These are phyloP conservation scores for Herpetospermum pedunculosum DNA, from an alignment of 306 rosid genomes.

Conservation along the genomic window DNA sequence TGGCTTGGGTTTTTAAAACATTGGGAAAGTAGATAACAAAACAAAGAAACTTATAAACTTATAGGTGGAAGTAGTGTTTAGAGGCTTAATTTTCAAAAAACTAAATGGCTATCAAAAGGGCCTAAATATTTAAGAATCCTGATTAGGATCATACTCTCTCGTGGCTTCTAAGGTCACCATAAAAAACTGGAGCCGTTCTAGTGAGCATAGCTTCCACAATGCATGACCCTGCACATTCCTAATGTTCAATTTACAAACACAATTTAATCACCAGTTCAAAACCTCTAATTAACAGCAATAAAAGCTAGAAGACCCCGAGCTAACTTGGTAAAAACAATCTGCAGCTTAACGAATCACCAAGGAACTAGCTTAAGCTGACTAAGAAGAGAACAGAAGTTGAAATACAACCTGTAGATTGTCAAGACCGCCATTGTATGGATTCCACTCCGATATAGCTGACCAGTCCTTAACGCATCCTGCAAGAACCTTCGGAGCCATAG, in stretches of 20 bases:
- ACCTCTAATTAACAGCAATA: background rate
- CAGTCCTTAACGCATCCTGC: constrained; percentile 50
- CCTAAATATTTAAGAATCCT: background rate
- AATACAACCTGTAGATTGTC: constrained; percentile 59
- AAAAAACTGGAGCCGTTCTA: constrained; percentile 59
- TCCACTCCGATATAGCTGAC: constrained; percentile 60
- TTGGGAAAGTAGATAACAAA: too few species aligned
- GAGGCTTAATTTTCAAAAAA: too few species aligned
- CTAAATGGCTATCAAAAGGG: too few species aligned
- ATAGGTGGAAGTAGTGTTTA: too few species aligned
- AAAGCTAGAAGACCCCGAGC: background rate
- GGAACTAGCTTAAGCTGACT: background rate
- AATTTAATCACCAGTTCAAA: constrained; percentile 4
- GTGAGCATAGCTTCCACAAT: constrained; percentile 87
- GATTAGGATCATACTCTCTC: constrained; percentile 47
- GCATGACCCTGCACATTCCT: constrained; percentile 62
- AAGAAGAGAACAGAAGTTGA: background rate
- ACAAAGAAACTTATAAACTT: too few species aligned
- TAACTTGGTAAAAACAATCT: background rate
- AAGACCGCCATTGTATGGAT: constrained; percentile 61
- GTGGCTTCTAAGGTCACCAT: constrained; percentile 85
- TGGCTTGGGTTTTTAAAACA: too few species aligned
- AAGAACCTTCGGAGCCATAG: constrained; percentile 32
- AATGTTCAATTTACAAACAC: constrained; percentile 1
- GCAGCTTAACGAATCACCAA: background rate